These are phyloP conservation scores for Cladosporium oxysporum DNA, from an alignment of 2,329 filamentous ascomycete species.

Conservation along the genomic window DNA sequence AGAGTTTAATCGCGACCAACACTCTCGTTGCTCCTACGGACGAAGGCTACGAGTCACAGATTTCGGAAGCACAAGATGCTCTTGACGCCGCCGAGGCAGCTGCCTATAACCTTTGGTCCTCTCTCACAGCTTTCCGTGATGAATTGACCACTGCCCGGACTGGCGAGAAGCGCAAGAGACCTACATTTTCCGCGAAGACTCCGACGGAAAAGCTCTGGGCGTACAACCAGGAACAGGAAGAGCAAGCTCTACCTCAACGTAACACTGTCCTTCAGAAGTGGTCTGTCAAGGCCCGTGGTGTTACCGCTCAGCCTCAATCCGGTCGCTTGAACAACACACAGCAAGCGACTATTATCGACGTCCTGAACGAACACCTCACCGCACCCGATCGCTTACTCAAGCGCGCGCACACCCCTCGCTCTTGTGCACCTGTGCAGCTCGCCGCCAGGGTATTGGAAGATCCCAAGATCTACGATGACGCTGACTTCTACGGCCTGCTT, in stretches of 20 bases:
- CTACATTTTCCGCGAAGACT: conserved; percentile 55
- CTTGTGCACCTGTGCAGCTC: conserved; percentile 71
- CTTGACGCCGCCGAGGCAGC: conserved; percentile 81
- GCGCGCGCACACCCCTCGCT: conserved; percentile 70
- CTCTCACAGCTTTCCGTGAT: conserved; percentile 69
- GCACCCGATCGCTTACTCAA: conserved; percentile 67
- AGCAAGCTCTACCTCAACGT: conserved; percentile 59
- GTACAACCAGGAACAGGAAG: conserved; percentile 67
- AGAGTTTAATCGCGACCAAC: conserved; percentile 81
- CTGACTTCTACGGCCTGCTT: conserved; percentile 89
- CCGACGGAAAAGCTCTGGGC: conserved; percentile 70
- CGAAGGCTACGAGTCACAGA: conserved; percentile 24
- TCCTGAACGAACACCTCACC: conserved; percentile 68
- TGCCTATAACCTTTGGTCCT: conserved; percentile 80
- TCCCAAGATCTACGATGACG: conserved; percentile 79
- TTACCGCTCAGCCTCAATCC: conserved; percentile 57
- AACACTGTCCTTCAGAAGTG: conserved; percentile 82
- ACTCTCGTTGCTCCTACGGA: conserved; percentile 54
- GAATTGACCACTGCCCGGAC: conserved; percentile 56
- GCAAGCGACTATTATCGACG: conserved; percentile 67
- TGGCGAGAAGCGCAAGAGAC: conserved; percentile 62
- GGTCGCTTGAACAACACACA: conserved; percentile 60
- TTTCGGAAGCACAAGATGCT: conserved; percentile 40
- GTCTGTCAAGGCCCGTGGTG: conserved; percentile 74
- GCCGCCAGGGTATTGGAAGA: conserved; percentile 53